Evolutionary conservation across 208 protist species (phyloP), one percentile per base, ranked within the genome.

Genomic region (Wallacemonas sp.): DNA sequence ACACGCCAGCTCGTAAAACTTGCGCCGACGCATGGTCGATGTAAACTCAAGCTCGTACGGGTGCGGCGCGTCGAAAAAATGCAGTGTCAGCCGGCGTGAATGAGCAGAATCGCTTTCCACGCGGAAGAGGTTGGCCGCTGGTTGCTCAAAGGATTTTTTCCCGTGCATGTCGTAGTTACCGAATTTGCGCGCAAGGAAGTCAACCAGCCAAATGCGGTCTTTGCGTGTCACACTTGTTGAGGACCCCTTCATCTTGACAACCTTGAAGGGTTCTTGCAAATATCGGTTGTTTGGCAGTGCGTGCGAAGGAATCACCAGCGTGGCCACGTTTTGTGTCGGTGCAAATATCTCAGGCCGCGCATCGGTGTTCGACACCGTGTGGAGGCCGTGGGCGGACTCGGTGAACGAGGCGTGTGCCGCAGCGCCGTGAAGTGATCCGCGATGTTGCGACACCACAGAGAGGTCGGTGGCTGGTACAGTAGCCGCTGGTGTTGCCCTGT

Each of bases 11-110:
- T 94, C 85, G 66, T 87, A 92, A 41, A 92, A 91, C 42, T 73
- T 72, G 36, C 83, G 83, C 0, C 85, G 82, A 8, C 80, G 75
- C 17, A 50, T 50, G 5, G 62, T 78, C 0, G 78, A 82, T 29
- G 54, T 69, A 50, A 94, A 89, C 68, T 92, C 81, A 6, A 91
- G 66, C 33, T 78, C 66, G 71, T 89, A 94, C 17, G 80, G 83
- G 29, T 92, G 83, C 12, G 76, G 66, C 12, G 79, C 76, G 17
- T 91, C 78, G 63, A 87, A 91, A 53, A 94, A 94, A 57, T 80
- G 76, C 37, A 93, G 63, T 27, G 68, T 83, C 26, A 93, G 68
- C 1, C 78, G 74, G 29, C 58, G 68, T 8, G 76, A 74, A 64
- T 81, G 55, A 4, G 41, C 32, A 22, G 61, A 42, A 57, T 79